phyloP scores from a whole-genome alignment of 1,284 basidiomycete genomes.

The Coriolopsis trogii region DNA sequence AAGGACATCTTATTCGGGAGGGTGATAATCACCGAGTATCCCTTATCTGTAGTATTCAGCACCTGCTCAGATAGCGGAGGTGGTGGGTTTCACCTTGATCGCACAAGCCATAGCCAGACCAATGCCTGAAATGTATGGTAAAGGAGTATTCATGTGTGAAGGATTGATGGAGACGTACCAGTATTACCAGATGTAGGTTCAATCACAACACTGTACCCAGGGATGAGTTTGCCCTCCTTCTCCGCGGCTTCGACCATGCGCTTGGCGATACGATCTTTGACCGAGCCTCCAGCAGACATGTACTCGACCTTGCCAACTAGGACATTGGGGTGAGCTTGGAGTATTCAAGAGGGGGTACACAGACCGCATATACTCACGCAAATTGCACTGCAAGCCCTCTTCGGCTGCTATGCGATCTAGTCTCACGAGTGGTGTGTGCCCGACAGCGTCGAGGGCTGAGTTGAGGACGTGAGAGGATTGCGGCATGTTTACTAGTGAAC shows the following conservation, averaged over 20 bases:
- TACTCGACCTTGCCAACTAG: conserved; percentile 91
- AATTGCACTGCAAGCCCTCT: conserved; percentile 87
- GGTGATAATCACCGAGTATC: conserved; percentile 92
- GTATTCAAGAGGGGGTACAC: neutral
- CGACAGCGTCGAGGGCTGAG: conserved; percentile 83
- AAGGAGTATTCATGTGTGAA: no score
- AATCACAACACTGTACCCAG: conserved; percentile 90
- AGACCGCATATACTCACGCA: conserved; percentile 59
- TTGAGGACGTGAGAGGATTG: conserved; percentile 57
- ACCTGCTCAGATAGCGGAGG: conserved; percentile 33
- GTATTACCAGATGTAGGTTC: conserved; percentile 96
- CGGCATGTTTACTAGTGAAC: conserved; percentile 25
- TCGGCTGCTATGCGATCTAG: conserved; percentile 79
- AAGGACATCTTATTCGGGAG: conserved; percentile 96
- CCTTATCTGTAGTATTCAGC: conserved; percentile 86
- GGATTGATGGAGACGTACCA: conserved; percentile 51
- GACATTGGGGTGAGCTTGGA: neutral
- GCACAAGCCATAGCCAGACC: conserved; percentile 92
- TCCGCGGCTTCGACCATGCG: conserved; percentile 97
- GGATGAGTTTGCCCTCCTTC: conserved; percentile 81
- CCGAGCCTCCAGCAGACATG: conserved; percentile 89
- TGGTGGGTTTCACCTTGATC: conserved; percentile 67
- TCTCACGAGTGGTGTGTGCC: conserved; percentile 89
- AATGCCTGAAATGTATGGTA: conserved; percentile 60
- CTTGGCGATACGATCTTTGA: conserved; percentile 96